Conservation (phyloP, 1,284 basidiomycete genomes). For the Sanghuangporus baumii region DNA sequence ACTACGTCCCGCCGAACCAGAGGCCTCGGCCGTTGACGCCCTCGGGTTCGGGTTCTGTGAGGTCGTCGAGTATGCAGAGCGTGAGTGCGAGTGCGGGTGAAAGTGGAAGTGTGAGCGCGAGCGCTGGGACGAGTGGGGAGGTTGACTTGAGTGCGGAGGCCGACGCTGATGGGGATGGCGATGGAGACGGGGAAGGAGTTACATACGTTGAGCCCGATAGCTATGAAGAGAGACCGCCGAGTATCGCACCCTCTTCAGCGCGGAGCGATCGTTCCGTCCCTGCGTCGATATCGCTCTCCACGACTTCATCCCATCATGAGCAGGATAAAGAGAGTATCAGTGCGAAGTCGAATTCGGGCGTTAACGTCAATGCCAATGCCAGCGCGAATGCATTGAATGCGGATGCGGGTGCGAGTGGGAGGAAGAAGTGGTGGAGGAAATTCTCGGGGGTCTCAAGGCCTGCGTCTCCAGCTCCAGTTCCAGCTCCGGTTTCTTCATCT, state of each 20-base stretch:
- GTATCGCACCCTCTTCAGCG: not conserved
- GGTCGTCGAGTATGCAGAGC: not conserved
- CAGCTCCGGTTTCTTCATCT: not conserved
- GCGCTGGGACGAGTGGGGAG: not conserved
- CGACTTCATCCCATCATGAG: not conserved
- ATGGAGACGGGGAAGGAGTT: not conserved
- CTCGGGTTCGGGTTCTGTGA: not conserved
- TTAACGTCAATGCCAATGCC: not conserved
- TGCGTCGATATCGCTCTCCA: not conserved
- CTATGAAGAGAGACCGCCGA: not conserved
- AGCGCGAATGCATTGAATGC: not conserved
- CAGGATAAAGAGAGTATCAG: not conserved
- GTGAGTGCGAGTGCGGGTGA: not conserved
- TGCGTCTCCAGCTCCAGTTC: not conserved
- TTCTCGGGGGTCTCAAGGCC: not conserved
- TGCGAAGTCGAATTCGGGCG: not conserved
- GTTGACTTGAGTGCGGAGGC: not conserved
- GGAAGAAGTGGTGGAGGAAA: constrained; percentile 15
- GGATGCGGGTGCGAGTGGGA: not conserved
- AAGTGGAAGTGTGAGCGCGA: not conserved
- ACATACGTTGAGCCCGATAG: not conserved
- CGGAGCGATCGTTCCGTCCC: not conserved
- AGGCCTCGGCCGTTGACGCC: not conserved
- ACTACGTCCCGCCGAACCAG: constrained; percentile 30
- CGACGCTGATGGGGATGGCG: not conserved